A percentile compares a stretch with the other conserved stretches of the same genome.
Evolutionary conservation across 345 rosid genomes (phyloP).

Genomic region (Clarkia xantiana): DNA sequence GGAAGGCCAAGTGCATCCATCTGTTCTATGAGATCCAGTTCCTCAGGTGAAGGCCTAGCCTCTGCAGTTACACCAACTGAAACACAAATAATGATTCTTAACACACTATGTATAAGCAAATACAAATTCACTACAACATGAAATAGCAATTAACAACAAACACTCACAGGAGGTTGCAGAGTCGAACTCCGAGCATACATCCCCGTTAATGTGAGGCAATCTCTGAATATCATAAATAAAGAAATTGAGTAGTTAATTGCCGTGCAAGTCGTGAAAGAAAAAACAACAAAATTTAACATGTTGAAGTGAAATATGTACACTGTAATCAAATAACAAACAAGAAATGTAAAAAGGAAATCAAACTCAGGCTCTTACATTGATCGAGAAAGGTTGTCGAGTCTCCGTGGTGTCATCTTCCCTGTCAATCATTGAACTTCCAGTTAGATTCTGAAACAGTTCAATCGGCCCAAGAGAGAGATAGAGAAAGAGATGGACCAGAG

Average conservation of each 20-base stretch:
- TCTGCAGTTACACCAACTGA: conserved; percentile 15
- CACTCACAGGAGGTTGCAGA: conserved; percentile 17
- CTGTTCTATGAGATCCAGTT: conserved; percentile 29
- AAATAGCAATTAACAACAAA: conserved; percentile 1
- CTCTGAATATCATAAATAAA: conserved; percentile 15
- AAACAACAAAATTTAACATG: neutral
- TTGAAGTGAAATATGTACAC: neutral
- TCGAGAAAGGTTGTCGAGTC: conserved; percentile 15
- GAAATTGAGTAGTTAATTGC: too few species aligned
- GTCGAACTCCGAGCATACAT: conserved; percentile 11
- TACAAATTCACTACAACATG: neutral
- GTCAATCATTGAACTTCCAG: conserved; percentile 6
- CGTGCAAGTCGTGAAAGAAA: neutral
- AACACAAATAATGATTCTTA: conserved; percentile 1
- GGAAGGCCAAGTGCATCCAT: conserved; percentile 78
- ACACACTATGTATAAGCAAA: neutral
- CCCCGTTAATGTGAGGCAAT: conserved; percentile 7
- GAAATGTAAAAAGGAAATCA: neutral
- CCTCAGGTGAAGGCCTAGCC: conserved; percentile 16
- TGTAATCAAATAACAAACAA: neutral
- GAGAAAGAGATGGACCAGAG: conserved; percentile 33
- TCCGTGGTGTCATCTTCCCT: conserved; percentile 50
- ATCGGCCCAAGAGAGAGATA: neutral
- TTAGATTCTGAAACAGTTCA: neutral
- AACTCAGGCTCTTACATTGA: conserved; percentile 23